These are phyloP conservation scores for Acanthamoeba sp. DNA, from an alignment of 208 protist genomes.

Conservation along the genomic window DNA sequence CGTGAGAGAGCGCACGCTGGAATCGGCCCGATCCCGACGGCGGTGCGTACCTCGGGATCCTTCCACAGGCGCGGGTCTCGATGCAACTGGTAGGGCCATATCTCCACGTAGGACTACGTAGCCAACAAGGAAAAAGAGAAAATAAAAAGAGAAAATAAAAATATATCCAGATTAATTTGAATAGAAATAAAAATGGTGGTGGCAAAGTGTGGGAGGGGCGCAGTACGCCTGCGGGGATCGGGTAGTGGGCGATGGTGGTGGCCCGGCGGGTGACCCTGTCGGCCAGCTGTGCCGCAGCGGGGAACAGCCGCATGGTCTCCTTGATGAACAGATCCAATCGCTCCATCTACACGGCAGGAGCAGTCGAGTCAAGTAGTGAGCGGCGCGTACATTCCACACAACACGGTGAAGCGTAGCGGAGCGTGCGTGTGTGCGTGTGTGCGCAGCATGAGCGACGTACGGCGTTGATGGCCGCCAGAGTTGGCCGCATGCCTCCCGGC, in stretches of 20 bases:
- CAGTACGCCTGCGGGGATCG: constrained; percentile 1
- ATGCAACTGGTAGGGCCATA: constrained; percentile 62
- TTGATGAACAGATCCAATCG: constrained; percentile 49
- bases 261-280: not conserved
- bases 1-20: not conserved
- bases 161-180: no score
- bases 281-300: constrained; percentile 41
- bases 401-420: no score
- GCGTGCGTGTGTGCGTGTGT: not conserved
- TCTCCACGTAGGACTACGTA: constrained; percentile 45
- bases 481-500: not conserved
- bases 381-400: not conserved
- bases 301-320: constrained; percentile 64
- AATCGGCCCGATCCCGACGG: no score
- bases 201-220: not conserved
- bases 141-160: not conserved
- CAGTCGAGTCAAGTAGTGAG: no score
- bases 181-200: not conserved
- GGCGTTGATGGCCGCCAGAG: not conserved
- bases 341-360: constrained; percentile 40
- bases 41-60: constrained; percentile 10
- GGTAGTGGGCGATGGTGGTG: constrained; percentile 24
- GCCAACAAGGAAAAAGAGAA: not conserved
- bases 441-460: not conserved
- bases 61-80: constrained; percentile 24